phyloP scores from a whole-genome alignment of 2,329 filamentous ascomycete species.

The Fusarium sterilihyphosum region DNA sequence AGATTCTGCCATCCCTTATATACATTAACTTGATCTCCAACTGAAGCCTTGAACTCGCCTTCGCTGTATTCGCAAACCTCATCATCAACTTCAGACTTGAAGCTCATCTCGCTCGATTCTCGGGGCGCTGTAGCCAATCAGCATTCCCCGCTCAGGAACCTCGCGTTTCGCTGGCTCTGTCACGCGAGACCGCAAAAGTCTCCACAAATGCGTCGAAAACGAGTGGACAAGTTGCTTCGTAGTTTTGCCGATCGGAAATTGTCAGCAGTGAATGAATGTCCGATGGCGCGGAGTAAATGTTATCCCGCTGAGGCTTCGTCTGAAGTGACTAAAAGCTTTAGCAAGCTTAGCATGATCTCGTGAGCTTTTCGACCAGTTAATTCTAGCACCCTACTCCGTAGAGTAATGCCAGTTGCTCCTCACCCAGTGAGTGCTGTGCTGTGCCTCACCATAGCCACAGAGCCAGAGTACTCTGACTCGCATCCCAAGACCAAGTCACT shows the following conservation, averaged over 20 bases:
- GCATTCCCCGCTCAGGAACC: not conserved
- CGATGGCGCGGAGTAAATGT: not conserved
- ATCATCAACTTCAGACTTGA: not conserved
- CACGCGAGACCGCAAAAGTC: not conserved
- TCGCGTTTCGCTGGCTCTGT: conserved; percentile 16
- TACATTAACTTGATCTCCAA: not conserved
- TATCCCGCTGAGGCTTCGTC: not conserved
- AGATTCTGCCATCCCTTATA: not conserved
- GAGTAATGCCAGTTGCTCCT: not conserved
- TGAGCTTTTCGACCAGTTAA: fast-evolving
- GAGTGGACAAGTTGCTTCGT: conserved; percentile 1
- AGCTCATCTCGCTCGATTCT: not conserved
- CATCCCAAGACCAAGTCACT: not conserved
- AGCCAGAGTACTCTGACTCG: not conserved
- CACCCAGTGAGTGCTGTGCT: not conserved
- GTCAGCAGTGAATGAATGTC: not conserved
- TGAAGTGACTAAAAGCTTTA: not conserved
- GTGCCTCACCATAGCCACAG: not conserved
- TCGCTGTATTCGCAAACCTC: not conserved
- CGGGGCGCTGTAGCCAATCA: not conserved
- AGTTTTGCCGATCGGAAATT: not conserved
- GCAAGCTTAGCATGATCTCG: fast-evolving
- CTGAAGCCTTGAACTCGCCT: not conserved
- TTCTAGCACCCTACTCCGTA: not conserved
- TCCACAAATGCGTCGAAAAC: not conserved